These are phyloP conservation scores for Musa beccarii DNA, from an alignment of 176 grass and related monocot species.

Conservation along the genomic window DNA sequence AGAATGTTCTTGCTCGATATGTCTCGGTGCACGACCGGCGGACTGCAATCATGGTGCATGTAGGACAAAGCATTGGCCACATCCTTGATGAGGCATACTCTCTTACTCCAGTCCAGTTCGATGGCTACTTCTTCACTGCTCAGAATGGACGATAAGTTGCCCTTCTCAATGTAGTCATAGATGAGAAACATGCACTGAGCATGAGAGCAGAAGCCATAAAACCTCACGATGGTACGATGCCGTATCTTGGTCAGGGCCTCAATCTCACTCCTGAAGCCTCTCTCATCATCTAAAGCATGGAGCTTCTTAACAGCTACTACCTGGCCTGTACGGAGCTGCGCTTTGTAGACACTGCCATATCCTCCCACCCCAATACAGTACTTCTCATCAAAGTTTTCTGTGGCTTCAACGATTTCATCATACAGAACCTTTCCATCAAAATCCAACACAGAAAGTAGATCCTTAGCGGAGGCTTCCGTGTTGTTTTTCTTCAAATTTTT, in stretches of 20 bases:
- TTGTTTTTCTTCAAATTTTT: not conserved
- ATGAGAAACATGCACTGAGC: conserved; percentile 9
- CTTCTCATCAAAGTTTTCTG: conserved; percentile 27
- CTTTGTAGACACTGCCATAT: conserved; percentile 17
- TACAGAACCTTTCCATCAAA: not conserved
- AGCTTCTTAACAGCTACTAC: conserved; percentile 24
- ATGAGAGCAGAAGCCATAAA: conserved; percentile 26
- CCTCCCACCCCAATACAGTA: conserved; percentile 28
- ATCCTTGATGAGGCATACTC: not conserved
- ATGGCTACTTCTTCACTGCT: conserved; percentile 6
- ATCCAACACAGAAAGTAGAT: not conserved
- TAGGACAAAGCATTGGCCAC: conserved; percentile 24
- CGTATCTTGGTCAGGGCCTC: conserved; percentile 14
- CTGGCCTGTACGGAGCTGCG: not conserved
- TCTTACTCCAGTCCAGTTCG: not conserved
- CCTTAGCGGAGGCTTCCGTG: not conserved
- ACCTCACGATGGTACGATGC: conserved; percentile 29
- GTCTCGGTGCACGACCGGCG: conserved; percentile 21
- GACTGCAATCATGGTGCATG: conserved; percentile 20
- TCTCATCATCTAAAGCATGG: not conserved
- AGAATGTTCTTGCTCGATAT: conserved; percentile 33
- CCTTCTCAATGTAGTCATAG: conserved; percentile 26
- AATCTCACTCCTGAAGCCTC: conserved; percentile 19
- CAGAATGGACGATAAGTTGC: conserved; percentile 15
- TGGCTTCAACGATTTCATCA: conserved; percentile 15